phyloP scores from a whole-genome alignment of 176 grass and related monocot species.

The Aegilops bicornis region DNA sequence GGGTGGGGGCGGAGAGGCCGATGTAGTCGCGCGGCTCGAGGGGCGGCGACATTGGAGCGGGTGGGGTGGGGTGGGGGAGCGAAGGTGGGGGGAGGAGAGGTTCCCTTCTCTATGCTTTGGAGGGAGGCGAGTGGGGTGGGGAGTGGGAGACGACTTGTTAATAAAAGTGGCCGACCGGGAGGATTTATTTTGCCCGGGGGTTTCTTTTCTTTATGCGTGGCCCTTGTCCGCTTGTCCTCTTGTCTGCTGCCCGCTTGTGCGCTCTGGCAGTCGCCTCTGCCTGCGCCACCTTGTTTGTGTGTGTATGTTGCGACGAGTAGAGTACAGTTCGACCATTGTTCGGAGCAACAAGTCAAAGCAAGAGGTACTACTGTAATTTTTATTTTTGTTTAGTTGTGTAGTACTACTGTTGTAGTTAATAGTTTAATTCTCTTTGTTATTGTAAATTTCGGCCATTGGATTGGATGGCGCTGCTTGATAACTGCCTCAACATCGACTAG shows the following conservation, averaged over 20 bases:
- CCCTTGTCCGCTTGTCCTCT: conserved; percentile 36
- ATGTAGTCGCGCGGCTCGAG: conserved; percentile 57
- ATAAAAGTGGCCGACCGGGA: conserved; percentile 56
- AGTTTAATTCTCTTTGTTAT: background rate
- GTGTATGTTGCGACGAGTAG: background rate
- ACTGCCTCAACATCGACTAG: background rate
- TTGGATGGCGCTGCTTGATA: background rate
- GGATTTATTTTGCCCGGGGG: conserved; percentile 33
- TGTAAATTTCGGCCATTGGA: background rate
- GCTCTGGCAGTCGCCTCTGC: background rate
- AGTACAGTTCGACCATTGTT: background rate
- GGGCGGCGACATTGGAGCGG: conserved; percentile 42
- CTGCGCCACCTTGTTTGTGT: background rate
- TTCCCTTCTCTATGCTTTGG: background rate
- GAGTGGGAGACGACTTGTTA: conserved; percentile 26
- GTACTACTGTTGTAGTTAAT: too few species aligned
- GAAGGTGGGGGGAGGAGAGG: background rate
- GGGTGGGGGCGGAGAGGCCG: conserved; percentile 46
- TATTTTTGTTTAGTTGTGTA: too few species aligned
- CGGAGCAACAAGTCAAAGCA: background rate
- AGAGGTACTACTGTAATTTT: too few species aligned
- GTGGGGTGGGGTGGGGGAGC: background rate
- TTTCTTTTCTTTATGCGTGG: conserved; percentile 24
- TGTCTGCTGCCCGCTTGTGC: conserved; percentile 29
- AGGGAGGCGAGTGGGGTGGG: background rate